These are phyloP conservation scores for Celoporthe dispersa DNA, from an alignment of 2,329 filamentous ascomycete genomes.

Conservation along the genomic window DNA sequence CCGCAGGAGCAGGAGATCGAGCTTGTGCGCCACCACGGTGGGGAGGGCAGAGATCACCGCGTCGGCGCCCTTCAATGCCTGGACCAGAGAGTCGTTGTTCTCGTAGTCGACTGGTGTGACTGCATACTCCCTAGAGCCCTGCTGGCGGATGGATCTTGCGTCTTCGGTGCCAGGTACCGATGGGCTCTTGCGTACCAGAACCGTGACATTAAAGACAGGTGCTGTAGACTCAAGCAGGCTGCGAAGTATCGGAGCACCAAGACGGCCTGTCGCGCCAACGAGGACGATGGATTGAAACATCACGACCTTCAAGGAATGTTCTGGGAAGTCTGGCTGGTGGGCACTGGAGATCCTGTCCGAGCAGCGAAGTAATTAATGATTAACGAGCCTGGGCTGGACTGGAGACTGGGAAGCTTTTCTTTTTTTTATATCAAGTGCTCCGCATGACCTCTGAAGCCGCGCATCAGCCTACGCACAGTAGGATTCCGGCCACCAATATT, in stretches of 20 bases:
- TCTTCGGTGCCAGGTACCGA: not conserved
- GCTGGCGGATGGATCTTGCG: too few species aligned
- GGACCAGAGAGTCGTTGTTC: conserved; percentile 1
- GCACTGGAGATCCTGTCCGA: not conserved
- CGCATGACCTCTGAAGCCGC: not conserved
- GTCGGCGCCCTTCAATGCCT: not conserved
- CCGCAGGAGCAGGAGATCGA: not conserved
- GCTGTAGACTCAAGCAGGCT: conserved; percentile 4
- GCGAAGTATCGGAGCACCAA: conserved; percentile 3
- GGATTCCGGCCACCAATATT: not conserved
- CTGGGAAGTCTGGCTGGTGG: not conserved
- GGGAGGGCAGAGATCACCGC: conserved; percentile 5
- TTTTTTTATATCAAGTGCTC: not conserved
- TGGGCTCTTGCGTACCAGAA: not conserved
- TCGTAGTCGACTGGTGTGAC: not conserved
- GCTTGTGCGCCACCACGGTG: not conserved
- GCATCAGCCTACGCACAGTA: not conserved
- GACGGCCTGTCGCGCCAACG: not conserved
- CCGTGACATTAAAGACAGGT: conserved; percentile 4
- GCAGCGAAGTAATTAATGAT: not conserved
- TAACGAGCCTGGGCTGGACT: not conserved
- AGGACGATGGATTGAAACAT: conserved; percentile 5
- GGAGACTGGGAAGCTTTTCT: not conserved
- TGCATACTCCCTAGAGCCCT: not conserved
- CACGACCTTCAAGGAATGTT: too few species aligned